phyloP scores from a whole-genome alignment of 179 eudicot genomes.

The Silene vulgaris region DNA sequence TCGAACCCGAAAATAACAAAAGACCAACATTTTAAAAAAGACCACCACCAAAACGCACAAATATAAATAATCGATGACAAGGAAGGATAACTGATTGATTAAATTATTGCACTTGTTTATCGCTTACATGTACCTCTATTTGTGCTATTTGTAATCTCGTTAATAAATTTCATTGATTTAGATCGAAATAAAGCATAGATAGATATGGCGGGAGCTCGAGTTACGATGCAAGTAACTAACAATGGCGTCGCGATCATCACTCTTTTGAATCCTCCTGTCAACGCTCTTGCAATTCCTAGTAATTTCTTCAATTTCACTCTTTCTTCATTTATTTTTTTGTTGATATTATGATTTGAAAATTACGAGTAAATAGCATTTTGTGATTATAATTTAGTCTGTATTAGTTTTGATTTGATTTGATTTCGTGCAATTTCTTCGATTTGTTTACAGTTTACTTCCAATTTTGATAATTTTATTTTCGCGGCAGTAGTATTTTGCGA shows the following conservation, averaged over 20 bases:
- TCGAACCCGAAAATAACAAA: too few species aligned
- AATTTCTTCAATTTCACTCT: slow-evolving; percentile 7
- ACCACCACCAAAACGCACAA: too few species aligned
- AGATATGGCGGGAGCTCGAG: slow-evolving; percentile 43
- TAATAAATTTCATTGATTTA: not conserved
- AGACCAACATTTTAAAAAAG: too few species aligned
- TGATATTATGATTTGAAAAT: not conserved
- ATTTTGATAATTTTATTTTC: not conserved
- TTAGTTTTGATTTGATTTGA: not conserved
- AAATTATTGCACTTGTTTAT: too few species aligned
- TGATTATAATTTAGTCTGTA: not conserved
- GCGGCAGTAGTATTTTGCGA: not conserved
- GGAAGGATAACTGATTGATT: not conserved
- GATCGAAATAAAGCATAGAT: too few species aligned
- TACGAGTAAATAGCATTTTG: not conserved
- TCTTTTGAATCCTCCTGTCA: slow-evolving; percentile 71
- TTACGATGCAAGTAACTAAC: slow-evolving; percentile 57
- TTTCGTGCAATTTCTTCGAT: too few species aligned
- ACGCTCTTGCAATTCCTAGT: slow-evolving; percentile 51
- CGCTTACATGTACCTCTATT: not conserved
- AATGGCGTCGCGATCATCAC: slow-evolving; percentile 75
- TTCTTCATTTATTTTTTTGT: not conserved
- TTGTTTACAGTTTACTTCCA: too few species aligned
- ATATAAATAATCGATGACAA: too few species aligned
- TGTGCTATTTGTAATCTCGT: not conserved